Percentiles rank a stretch among this genome's conserved stretches.
Evolutionary conservation across 2,329 filamentous ascomycete genomes (phyloP).

Genomic region (Biscogniauxia marginata): DNA sequence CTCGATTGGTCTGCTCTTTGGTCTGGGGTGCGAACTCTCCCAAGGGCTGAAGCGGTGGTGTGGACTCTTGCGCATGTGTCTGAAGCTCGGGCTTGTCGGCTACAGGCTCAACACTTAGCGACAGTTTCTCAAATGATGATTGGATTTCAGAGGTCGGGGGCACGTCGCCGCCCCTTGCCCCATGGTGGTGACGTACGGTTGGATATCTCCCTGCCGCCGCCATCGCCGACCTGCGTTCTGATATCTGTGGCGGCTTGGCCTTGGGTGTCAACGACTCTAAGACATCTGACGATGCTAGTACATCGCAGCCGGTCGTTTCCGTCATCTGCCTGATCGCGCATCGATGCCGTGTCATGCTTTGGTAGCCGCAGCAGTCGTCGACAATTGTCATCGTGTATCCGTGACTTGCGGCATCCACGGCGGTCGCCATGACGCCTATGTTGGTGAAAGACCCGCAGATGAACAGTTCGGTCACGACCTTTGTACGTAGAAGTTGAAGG

Average conservation of each 20-base stretch:
- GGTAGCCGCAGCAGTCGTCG: constrained; percentile 85
- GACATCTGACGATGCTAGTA: constrained; percentile 60
- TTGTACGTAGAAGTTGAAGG: constrained; percentile 75
- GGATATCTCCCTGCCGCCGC: constrained; percentile 22
- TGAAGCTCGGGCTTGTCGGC: constrained; percentile 24
- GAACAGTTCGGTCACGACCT: constrained; percentile 84
- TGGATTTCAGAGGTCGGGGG: constrained; percentile 27
- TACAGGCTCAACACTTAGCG: constrained; percentile 33
- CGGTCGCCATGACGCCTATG: constrained; percentile 85
- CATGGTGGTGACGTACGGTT: constrained; percentile 28
- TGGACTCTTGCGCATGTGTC: constrained; percentile 19
- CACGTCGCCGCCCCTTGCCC: constrained; percentile 18
- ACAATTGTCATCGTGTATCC: constrained; percentile 84
- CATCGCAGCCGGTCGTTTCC: constrained; percentile 71
- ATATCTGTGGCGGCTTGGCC: constrained; percentile 16
- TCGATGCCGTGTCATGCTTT: constrained; percentile 66
- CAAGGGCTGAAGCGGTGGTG: constrained; percentile 27
- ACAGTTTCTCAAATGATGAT: constrained; percentile 36
- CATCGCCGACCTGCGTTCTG: constrained; percentile 10
- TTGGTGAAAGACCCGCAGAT: constrained; percentile 87
- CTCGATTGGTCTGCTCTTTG: constrained; percentile 15
- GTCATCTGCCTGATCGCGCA: constrained; percentile 69
- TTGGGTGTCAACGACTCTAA: constrained; percentile 37
- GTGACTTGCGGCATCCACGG: constrained; percentile 83
- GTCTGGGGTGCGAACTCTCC: constrained; percentile 18